Base-by-base conservation (phyloP, 1,139 yeast genomes). In the Wickerhamiella pararugosa region DNA sequence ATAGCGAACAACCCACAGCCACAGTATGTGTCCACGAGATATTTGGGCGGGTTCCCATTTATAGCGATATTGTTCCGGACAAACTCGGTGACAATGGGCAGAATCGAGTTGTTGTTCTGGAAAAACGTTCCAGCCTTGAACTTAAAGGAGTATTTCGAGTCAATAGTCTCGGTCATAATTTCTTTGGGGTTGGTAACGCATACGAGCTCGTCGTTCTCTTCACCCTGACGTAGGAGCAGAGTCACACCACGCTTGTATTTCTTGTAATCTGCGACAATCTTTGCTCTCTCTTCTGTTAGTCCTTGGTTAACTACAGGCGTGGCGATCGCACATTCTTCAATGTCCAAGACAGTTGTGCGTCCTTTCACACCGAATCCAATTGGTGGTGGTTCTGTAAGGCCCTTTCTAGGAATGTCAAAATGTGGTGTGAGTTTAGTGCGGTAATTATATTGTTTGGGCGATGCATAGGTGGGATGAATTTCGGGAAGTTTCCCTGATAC, bases 391-490 rank as follows among this genome's bases (percentile, higher is more conserved):
- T 59, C 58, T 31, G 66, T 56, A 42, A 60, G 49, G 46, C 66
- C 62, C 43, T 63, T 41, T 40, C 59, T 45, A 41, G 65, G 67
- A 35, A 84, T 65, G 56, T 84, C 90, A 62, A 87, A 90, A 64
- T 90, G 98, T 4, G 98, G 98, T 1, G 98, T 90, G 41, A 90
- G 69, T 56, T 90, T 90, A 1, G 98, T 90, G 57, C 98, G 68
- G 62, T 90, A 90, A 37, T 69, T 68, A 57, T 71, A 82, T 51
- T 77, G 70, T 47, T 75, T 63, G 4, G 98, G 98, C 3, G 94
- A 81, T 4, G 80, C 75, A 37, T 82, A 76, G 0, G 97, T 87
- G 3, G 66, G 62, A 7, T 69, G 69, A 29, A 90, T 66, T 7
- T 56, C 64, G 0, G 95, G 95, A 31, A 52, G 40, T 25, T 30